Evolutionary conservation across 192 early-diverging fungal genomes (phyloP), one percentile per base, ranked within the genome.

Genomic region (Umbelopsis isabellina): DNA sequence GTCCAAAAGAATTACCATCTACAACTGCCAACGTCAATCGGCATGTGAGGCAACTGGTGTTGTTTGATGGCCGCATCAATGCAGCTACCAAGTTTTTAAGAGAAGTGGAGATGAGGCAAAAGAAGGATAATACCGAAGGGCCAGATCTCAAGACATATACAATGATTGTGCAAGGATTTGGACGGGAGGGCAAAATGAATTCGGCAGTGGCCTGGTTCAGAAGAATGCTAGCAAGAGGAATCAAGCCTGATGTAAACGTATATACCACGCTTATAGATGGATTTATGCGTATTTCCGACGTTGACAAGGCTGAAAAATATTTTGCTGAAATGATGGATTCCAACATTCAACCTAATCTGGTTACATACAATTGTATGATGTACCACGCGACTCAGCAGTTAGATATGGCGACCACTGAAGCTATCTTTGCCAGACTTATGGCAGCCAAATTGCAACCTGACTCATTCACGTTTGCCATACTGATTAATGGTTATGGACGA

Each of bases 321-420:
- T 81, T 81, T 58, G 15, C 68, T 20, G 21, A 23, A 4, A 84
- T 84, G 82, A 79, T 75, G 61, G 21, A 49, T 12, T 46, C 49
- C 1, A 27, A 52, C 5, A 72, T 81, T 23, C 20, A 79, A 45
- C 82, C 82, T 16, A 76, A 70, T 44, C 41, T 78, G 2, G 77
- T 70, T 5, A 81, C 74, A 15, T 84, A 81, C 68, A 84, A 84
- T 51, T 64, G 72, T 9, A 49, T 84, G 41, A 79, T 84, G 70
- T 65, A 75, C 21, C 74, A 84, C 52, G 71, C 74, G 13, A 58
- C 67, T 3, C 22, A 51, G 23, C 71, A 76, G 47, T 35, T 75
- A 3, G 74, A 84, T 49, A 81, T 84, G 45, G 65, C 73, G 20
- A 69, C 75, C 13, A 78, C 74, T 7, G 45, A 76, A 12, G 66